Base-by-base conservation (phyloP, 2,329 filamentous ascomycete genomes). In the Sporothrix phasma region DNA sequence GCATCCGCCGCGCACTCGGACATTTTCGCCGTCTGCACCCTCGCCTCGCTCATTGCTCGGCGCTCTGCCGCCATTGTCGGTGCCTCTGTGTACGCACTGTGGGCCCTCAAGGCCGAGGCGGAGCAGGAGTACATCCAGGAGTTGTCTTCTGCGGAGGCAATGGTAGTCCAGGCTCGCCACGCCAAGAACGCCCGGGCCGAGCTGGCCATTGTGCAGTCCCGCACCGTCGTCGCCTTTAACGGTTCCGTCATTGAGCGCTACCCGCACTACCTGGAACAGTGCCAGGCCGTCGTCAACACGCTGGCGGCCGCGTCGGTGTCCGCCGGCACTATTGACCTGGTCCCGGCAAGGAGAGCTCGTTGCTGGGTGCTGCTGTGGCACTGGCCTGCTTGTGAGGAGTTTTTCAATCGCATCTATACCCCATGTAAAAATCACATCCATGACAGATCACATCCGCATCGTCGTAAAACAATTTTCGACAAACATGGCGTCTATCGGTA, bases 221-320 rank as follows among this genome's bases (percentile, higher is more conserved):
- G 76, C 64, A 85, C 83, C 3, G 80, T 83, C 2, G 84, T 93
- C n/a, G 88, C 88, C 3, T 92, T 88, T 74, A 92, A 90, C 71
- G 89, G 89, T 51, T 88, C 86, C 31, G 88, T 93, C 59, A 86
- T 92, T 61, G 88, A 92, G 74, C 86, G 87, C 69, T 93, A 92
- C 71, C 88, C 89, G 0, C 77, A 78, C 7, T 93, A 91, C 73
- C 77, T 82, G 24, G 74, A 74, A 37, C 79, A 76, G 47, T 87
- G 86, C 70, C 88, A 92, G 72, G 72, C 72, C 5, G 85, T 85
- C 69, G 75, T 92, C 54, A 79, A 90, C 69, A 76, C 79, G 45
- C 76, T 92, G 31, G 22, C 24, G 17, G 6, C 29, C 1, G 0
- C 60, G n/a, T 17, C 43, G 1, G 0, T 53, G n/a, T 17, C 43